These are phyloP conservation scores for Hymenoscyphus repandus DNA, from an alignment of 2,329 filamentous ascomycete genomes.

Conservation along the genomic window DNA sequence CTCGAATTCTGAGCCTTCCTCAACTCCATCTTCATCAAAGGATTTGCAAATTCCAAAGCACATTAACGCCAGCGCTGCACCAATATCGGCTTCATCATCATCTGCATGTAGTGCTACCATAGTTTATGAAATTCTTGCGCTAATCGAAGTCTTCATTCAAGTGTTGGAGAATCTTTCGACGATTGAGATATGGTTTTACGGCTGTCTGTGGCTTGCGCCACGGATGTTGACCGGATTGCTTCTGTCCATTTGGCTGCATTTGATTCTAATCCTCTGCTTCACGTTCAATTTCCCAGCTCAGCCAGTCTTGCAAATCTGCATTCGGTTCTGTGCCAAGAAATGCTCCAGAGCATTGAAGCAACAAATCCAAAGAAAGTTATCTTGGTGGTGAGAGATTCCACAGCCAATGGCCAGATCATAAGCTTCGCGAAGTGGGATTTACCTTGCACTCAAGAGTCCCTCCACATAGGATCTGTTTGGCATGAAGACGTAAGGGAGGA, in stretches of 20 bases:
- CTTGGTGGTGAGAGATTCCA: slow-evolving; percentile 22
- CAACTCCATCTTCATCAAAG: no score
- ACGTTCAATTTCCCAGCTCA: slow-evolving; percentile 25
- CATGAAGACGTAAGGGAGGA: slow-evolving; percentile 16
- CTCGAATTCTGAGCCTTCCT: no score
- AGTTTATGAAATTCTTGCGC: no score
- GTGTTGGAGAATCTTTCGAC: no score
- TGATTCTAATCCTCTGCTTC: slow-evolving; percentile 21
- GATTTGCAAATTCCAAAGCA: no score
- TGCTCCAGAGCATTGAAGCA: slow-evolving; percentile 11
- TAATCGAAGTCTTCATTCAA: no score
- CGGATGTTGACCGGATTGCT: no score
- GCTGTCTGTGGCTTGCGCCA: no score
- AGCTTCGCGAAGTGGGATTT: slow-evolving; percentile 29
- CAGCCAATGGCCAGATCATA: slow-evolving; percentile 16
- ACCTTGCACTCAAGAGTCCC: slow-evolving; percentile 8
- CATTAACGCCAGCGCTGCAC: no score
- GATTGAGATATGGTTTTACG: no score
- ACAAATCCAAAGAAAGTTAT: slow-evolving; percentile 14
- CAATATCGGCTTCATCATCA: no score
- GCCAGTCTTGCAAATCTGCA: slow-evolving; percentile 15
- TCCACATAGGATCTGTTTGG: slow-evolving; percentile 12
- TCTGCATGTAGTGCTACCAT: no score
- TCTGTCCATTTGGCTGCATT: slow-evolving; percentile 29
- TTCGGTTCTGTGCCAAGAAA: slow-evolving; percentile 18